Evolutionary conservation across 257 asterid genomes (phyloP).

Genomic region (Penstemon newberryi): DNA sequence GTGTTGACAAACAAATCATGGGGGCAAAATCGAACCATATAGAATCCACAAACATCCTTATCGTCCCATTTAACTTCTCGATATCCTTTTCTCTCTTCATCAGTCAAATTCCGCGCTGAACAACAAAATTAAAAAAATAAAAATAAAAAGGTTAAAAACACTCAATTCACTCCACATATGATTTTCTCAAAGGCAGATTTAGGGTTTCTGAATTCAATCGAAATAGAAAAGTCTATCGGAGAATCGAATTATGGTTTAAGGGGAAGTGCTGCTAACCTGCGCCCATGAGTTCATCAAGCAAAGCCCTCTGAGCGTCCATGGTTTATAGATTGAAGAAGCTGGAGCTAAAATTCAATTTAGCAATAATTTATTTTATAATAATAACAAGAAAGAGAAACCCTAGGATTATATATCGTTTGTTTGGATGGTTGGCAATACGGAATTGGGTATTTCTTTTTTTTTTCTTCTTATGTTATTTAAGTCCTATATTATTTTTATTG

Average conservation of each 20-base stretch:
- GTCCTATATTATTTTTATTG: too few species aligned
- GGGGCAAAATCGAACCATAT: constrained; percentile 96
- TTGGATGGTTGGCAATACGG: too few species aligned
- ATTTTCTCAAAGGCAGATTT: not conserved
- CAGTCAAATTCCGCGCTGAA: constrained; percentile 90
- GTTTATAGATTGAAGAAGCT: constrained; percentile 19
- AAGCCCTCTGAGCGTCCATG: constrained; percentile 94
- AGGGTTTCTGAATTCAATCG: not conserved
- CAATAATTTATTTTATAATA: too few species aligned
- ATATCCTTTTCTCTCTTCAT: constrained; percentile 86
- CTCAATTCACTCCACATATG: not conserved
- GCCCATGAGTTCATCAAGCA: constrained; percentile 96
- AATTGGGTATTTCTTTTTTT: too few species aligned
- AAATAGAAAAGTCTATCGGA: not conserved
- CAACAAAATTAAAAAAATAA: not conserved
- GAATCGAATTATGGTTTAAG: constrained; percentile 22
- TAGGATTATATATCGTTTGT: too few species aligned
- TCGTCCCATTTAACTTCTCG: constrained; percentile 93
- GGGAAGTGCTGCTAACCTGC: constrained; percentile 48
- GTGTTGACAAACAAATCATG: constrained; percentile 97
- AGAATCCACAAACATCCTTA: constrained; percentile 83
- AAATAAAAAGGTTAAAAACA: not conserved
- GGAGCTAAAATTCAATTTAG: not conserved
- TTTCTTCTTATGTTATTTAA: too few species aligned
- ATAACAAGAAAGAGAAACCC: too few species aligned